Percentiles rank a stretch among this genome's conserved stretches.
These are phyloP conservation scores for Anthracocystis panici-leucophaei DNA, from an alignment of 1,284 basidiomycete genomes.

Conservation along the genomic window DNA sequence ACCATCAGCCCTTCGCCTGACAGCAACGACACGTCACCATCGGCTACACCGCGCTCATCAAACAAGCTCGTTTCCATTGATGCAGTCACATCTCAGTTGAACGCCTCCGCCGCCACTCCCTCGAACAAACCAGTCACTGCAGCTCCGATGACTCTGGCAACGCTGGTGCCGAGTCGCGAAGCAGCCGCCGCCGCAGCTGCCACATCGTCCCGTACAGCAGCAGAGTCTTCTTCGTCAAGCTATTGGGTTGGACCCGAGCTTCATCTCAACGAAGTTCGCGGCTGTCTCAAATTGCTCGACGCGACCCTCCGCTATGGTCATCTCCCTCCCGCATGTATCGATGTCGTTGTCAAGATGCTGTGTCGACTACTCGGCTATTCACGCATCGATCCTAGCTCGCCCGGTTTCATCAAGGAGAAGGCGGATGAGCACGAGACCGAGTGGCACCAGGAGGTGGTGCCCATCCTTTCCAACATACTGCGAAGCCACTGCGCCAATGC, in stretches of 20 bases:
- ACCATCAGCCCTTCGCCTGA: constrained; percentile 48
- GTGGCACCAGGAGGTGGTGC: constrained; percentile 47
- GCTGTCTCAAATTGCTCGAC: constrained; percentile 59
- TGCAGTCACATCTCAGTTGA: constrained; percentile 40
- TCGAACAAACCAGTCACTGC: constrained; percentile 20
- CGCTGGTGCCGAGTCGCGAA: constrained; percentile 50
- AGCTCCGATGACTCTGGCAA: constrained; percentile 57
- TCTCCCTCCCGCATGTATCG: constrained; percentile 59
- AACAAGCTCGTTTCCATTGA: constrained; percentile 39
- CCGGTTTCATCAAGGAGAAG: constrained; percentile 33
- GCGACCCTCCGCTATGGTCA: constrained; percentile 62
- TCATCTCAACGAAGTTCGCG: constrained; percentile 58
- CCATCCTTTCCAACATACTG: constrained; percentile 61
- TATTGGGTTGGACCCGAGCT: constrained; percentile 51
- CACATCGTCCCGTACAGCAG: neutral
- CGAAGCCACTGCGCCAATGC: constrained; percentile 66
- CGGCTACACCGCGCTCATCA: constrained; percentile 43
- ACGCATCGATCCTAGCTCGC: constrained; percentile 32
- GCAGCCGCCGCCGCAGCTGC: constrained; percentile 12
- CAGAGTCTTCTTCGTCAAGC: constrained; percentile 20
- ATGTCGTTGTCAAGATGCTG: constrained; percentile 53
- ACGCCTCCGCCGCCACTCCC: constrained; percentile 17
- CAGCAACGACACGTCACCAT: constrained; percentile 48
- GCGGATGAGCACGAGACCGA: constrained; percentile 27
- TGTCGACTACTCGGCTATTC: constrained; percentile 62